Evolutionary conservation across 2,329 filamentous ascomycete genomes (phyloP).

Genomic region (Penicillium fuscoglaucum): DNA sequence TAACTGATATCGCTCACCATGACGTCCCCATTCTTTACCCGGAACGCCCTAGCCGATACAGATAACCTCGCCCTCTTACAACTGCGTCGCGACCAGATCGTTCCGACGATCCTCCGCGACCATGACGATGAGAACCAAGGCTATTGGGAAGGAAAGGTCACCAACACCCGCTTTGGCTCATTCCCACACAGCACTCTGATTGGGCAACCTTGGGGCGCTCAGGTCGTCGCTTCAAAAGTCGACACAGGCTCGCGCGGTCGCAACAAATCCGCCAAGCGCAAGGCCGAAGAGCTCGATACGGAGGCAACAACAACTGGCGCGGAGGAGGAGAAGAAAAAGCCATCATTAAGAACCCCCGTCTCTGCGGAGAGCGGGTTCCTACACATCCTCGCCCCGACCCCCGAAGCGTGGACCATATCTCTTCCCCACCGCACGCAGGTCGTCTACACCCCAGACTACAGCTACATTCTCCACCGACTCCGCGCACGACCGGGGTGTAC

Average conservation of each 20-base stretch:
- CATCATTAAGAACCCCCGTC: slow-evolving; percentile 34
- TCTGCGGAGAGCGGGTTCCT: slow-evolving; percentile 50
- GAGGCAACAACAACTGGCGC: slow-evolving; percentile 26
- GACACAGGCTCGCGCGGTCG: slow-evolving; percentile 87
- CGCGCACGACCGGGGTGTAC: slow-evolving; percentile 48
- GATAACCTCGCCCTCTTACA: slow-evolving; percentile 79
- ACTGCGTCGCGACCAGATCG: slow-evolving; percentile 80
- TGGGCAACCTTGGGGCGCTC: slow-evolving; percentile 82
- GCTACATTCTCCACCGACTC: slow-evolving; percentile 52
- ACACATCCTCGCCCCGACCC: slow-evolving; percentile 51
- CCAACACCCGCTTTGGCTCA: slow-evolving; percentile 93
- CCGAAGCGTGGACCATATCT: slow-evolving; percentile 53
- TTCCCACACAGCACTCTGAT: slow-evolving; percentile 79
- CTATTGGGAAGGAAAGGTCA: slow-evolving; percentile 73
- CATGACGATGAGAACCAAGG: slow-evolving; percentile 65
- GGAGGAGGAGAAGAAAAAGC: slow-evolving; percentile 28
- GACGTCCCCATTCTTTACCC: slow-evolving; percentile 76
- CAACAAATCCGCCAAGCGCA: slow-evolving; percentile 58
- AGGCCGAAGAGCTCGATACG: slow-evolving; percentile 45
- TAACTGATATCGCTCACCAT: slow-evolving; percentile 23
- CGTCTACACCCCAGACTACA: slow-evolving; percentile 56
- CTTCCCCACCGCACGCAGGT: slow-evolving; percentile 55
- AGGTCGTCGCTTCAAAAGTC: slow-evolving; percentile 84
- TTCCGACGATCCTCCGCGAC: slow-evolving; percentile 69
- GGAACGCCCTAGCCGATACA: slow-evolving; percentile 61